These are phyloP conservation scores for Chalciporus pseudorubinellus DNA, from an alignment of 768 basidiomycete genomes.

Conservation along the genomic window DNA sequence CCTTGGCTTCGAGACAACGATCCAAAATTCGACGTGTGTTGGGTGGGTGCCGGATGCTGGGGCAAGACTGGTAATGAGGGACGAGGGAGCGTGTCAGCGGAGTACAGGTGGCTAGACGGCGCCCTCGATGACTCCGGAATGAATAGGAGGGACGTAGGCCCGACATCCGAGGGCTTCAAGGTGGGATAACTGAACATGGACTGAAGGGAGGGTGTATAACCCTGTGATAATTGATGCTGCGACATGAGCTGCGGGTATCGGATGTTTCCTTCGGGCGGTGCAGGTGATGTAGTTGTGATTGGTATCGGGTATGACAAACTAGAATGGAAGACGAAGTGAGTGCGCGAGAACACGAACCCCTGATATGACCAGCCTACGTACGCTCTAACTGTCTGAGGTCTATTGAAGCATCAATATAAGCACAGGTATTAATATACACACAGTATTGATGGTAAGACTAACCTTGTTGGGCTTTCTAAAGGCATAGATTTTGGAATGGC, in stretches of 20 bases:
- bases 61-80: constrained; percentile 29
- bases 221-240: constrained; percentile 72
- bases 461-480: constrained; percentile 61
- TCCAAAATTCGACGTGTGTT: constrained; percentile 24
- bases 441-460: constrained; percentile 42
- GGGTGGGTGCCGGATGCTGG: constrained; percentile 7
- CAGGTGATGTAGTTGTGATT: constrained; percentile 69
- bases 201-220: constrained; percentile 72
- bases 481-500: constrained; percentile 47
- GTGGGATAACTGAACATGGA: constrained; percentile 61
- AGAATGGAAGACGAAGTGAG: constrained; percentile 14
- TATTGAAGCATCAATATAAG: constrained; percentile 27
- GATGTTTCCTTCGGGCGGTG: constrained; percentile 45
- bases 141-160: constrained; percentile 46
- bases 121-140: constrained; percentile 32
- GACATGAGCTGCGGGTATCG: constrained; percentile 76
- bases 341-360: constrained; percentile 8
- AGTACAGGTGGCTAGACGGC: constrained; percentile 27
- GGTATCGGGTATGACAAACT: constrained; percentile 49
- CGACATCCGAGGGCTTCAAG: constrained; percentile 34
- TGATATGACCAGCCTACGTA: constrained; percentile 24
- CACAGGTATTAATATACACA: constrained; percentile 31
- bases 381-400: constrained; percentile 31
- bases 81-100: constrained; percentile 35
- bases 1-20: constrained; percentile 27